These are phyloP conservation scores for Casuarina equisetifolia DNA, from an alignment of 306 rosid species.

Conservation along the genomic window DNA sequence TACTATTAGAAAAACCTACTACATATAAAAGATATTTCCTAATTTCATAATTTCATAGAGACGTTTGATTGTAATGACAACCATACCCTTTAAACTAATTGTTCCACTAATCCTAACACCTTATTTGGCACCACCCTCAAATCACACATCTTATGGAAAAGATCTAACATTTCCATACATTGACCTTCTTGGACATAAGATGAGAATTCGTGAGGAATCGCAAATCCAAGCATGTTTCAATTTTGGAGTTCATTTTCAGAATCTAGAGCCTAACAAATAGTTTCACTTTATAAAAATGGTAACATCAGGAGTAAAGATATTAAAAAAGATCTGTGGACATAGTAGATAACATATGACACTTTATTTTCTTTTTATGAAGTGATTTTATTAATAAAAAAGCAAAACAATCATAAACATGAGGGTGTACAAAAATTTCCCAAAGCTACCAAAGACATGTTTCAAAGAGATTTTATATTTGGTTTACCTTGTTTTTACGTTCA, in stretches of 20 bases:
- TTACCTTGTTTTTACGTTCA: neutral
- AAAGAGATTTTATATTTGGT: too few species aligned
- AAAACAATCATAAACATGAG: neutral
- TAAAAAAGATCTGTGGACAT: neutral
- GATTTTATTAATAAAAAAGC: neutral
- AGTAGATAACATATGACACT: neutral
- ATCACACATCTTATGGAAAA: constrained; percentile 53
- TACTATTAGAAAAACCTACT: too few species aligned
- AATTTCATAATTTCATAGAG: too few species aligned
- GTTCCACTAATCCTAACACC: too few species aligned
- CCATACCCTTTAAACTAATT: too few species aligned
- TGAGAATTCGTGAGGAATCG: too few species aligned
- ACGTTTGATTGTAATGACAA: too few species aligned
- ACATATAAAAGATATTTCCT: too few species aligned
- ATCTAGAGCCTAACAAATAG: too few species aligned
- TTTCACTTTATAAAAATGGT: too few species aligned
- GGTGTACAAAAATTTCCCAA: neutral
- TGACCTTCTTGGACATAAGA: constrained; percentile 59
- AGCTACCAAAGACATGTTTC: neutral
- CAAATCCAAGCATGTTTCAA: too few species aligned
- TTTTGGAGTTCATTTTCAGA: too few species aligned
- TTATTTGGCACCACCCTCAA: constrained; percentile 56
- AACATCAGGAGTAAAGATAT: neutral
- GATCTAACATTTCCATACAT: constrained; percentile 51
- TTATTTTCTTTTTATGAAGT: neutral